Conservation (phyloP, 306 rosid species). For the Quercus berberidifolia region DNA sequence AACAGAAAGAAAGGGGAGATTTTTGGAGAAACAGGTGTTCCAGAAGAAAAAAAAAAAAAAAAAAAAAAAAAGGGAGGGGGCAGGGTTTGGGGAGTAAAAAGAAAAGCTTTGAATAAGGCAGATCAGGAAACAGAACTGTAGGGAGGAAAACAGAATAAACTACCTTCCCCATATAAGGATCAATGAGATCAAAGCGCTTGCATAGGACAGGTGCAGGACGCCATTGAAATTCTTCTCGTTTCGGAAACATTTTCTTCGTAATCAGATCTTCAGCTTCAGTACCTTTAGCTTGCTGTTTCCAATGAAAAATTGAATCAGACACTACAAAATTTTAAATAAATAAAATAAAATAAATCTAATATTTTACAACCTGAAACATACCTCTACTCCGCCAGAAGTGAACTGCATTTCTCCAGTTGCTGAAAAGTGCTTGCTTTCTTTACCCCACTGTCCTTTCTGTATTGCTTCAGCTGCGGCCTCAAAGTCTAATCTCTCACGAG, state of each 20-base stretch:
- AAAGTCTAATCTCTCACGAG: constrained; percentile 89
- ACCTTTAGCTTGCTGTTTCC: constrained; percentile 62
- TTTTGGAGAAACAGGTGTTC: no score
- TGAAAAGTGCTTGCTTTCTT: constrained; percentile 49
- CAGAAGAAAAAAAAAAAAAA: background rate
- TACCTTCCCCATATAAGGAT: constrained; percentile 99
- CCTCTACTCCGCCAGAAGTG: constrained; percentile 79
- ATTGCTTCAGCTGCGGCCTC: constrained; percentile 95
- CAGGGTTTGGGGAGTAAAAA: background rate
- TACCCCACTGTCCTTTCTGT: constrained; percentile 59
- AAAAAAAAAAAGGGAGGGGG: no score
- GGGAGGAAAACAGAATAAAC: background rate
- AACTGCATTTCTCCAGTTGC: constrained; percentile 76
- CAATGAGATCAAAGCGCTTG: constrained; percentile 96
- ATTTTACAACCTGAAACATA: constrained; percentile 30
- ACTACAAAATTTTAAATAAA: constrained; percentile 14
- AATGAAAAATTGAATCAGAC: constrained; percentile 23
- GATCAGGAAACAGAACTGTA: background rate
- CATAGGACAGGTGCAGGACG: constrained; percentile 88
- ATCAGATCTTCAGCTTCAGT: constrained; percentile 42
- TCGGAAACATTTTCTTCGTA: constrained; percentile 55
- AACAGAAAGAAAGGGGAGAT: background rate
- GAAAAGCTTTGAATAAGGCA: background rate
- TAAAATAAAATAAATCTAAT: constrained; percentile 3
- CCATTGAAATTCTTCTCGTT: constrained; percentile 92